Conservation (phyloP, 2,329 filamentous ascomycete genomes). For the Thielaviopsis populi region DNA sequence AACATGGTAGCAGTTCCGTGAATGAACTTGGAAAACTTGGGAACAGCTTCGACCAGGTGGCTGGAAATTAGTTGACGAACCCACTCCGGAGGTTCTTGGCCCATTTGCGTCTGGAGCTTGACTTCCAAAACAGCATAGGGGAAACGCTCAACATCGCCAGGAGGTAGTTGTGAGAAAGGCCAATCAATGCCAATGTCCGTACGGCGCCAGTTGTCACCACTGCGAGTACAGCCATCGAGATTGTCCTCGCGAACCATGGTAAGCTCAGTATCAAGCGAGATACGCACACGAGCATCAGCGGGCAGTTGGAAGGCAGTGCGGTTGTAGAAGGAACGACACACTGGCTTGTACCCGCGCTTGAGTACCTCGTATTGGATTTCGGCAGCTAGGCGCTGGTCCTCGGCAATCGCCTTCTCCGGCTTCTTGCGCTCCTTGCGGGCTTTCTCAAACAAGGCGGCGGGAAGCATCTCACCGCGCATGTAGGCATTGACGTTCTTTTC, state of each 20-base stretch:
- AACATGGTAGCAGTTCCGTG: slow-evolving; percentile 84
- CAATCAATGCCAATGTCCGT: slow-evolving; percentile 97
- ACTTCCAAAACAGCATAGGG: slow-evolving; percentile 95
- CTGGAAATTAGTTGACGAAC: slow-evolving; percentile 84
- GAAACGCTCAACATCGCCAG: slow-evolving; percentile 76
- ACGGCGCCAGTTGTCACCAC: slow-evolving; percentile 84
- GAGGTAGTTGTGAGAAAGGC: slow-evolving; percentile 77
- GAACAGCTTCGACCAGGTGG: slow-evolving; percentile 94
- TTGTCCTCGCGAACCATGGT: slow-evolving; percentile 95
- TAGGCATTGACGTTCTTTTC: slow-evolving; percentile 96
- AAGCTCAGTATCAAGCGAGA: slow-evolving; percentile 90
- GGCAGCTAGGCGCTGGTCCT: slow-evolving; percentile 75
- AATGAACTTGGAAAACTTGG: slow-evolving; percentile 98
- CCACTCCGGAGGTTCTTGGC: slow-evolving; percentile 92
- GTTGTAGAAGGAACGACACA: slow-evolving; percentile 94
- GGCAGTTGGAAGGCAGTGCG: slow-evolving; percentile 95
- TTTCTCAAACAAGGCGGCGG: slow-evolving; percentile 87
- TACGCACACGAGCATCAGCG: slow-evolving; percentile 86
- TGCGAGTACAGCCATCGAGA: slow-evolving; percentile 58
- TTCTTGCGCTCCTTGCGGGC: slow-evolving; percentile 92
- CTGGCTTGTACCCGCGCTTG: slow-evolving; percentile 71
- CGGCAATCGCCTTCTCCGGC: slow-evolving; percentile 74
- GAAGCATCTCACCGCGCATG: slow-evolving; percentile 68
- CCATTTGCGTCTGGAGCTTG: slow-evolving; percentile 90
- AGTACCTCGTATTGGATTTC: slow-evolving; percentile 91